Percentiles rank a stretch among this genome's conserved stretches.
These are phyloP conservation scores for Aspergillus kassunensis DNA, from an alignment of 495 filamentous ascomycete genomes.

Conservation along the genomic window DNA sequence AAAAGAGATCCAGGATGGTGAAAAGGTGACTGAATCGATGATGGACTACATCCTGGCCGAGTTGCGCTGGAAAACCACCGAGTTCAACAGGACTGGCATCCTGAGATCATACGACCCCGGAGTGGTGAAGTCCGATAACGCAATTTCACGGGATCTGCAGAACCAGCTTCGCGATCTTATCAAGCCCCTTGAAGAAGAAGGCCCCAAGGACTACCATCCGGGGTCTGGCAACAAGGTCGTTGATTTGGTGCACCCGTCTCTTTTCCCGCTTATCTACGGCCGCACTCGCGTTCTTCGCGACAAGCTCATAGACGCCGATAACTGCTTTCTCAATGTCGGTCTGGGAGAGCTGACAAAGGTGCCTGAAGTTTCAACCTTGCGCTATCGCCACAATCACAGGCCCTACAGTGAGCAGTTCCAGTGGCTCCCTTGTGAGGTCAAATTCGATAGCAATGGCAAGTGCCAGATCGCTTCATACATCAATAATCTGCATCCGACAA, in stretches of 20 bases:
- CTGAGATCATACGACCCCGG: not conserved
- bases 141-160: not conserved
- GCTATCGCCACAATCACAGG: too few species aligned
- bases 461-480: conserved; percentile 46
- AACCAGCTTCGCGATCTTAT: not conserved
- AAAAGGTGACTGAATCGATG: conserved; percentile 44
- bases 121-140: conserved; percentile 11
- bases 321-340: conserved; percentile 5
- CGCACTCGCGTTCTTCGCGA: conserved; percentile 2
- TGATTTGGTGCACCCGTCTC: conserved; percentile 16
- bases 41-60: conserved; percentile 51
- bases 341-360: not conserved
- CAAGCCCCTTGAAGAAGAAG: conserved; percentile 7
- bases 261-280: conserved; percentile 15
- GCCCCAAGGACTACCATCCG: conserved; percentile 17
- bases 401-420: conserved; percentile 40
- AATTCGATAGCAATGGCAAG: conserved; percentile 30
- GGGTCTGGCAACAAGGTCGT: conserved; percentile 12
- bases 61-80: conserved; percentile 40
- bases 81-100: not conserved
- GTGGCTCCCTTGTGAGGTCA: conserved; percentile 57
- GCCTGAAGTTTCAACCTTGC: too few species aligned
- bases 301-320: conserved; percentile 1
- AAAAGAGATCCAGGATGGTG: conserved; percentile 12
- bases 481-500: conserved; percentile 58